Evolutionary conservation across 805 yeast genomes (phyloP), one percentile per base, ranked within the genome.

Genomic region (Candida oleophila): DNA sequence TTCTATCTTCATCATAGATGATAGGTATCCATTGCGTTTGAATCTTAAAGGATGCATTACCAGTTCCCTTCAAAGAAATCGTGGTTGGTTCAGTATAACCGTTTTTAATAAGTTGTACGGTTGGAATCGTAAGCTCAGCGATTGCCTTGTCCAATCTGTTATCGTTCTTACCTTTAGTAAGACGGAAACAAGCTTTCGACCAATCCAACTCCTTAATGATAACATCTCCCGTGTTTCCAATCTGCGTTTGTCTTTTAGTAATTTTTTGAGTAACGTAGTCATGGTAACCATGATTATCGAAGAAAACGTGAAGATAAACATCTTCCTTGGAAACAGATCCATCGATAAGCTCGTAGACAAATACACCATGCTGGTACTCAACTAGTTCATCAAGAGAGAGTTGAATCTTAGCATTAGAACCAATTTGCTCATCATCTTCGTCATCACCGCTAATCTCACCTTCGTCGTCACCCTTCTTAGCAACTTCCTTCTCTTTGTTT

Each of bases 1-100:
- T 68, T 25, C 71, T 69, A 45, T 77, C 73, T 7, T 34, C 37
- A 9, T 36, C 39, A 38, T 75, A 66, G 34, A 72, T 57, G 9
- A 89, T 68, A 25, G 99, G 99, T 59, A 89, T 78, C 87, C 89
- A 92, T 50, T 89, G 83, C 22, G 81, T 71, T 55, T 81, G 83
- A 15, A 87, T 51, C 53, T 73, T 77, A 50, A 90, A 65, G 51
- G 76, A 76, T 16, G 80, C 76, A 4, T 73, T 69, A 22, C 76
- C 72, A 15, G 75, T 63, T 18, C 89, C 86, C 15, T 72, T 62
- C 51, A 90, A 64, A 1, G 77, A 73, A 45, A 90, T 49, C 3
- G 74, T 71, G 45, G 76, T 73, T 25, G 91, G 87, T 50, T 78
- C 71, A 44, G 78, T 70, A 61, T 81, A 89, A n/a, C 86, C 77